Base-by-base conservation (phyloP, 2,329 filamentous ascomycete species). In the Monosporascus sp. region DNA sequence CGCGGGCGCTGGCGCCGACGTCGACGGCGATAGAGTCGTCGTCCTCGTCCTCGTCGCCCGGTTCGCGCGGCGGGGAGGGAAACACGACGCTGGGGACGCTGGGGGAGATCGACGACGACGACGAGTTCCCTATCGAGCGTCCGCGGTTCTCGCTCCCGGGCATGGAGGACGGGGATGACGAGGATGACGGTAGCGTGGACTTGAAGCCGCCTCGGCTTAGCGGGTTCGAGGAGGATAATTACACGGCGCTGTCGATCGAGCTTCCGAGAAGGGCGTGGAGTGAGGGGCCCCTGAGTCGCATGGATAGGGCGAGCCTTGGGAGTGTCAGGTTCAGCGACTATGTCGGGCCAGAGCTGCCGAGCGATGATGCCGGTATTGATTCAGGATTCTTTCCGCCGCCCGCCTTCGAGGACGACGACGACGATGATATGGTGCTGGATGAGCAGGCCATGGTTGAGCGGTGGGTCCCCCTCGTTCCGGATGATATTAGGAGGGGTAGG, bases 161-260 rank as follows among this genome's bases (percentile, higher is more conserved):
- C 14, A 46, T 46, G 22, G 66, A 82, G 24, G 76, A 76, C 31
- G 70, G 75, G 22, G 74, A 75, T 41, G 74, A 76, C 51, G 68
- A 70, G 49, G 79, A 80, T 20, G 77, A 79, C 43, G 68, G 73
- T 41, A 68, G 67, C 52, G 72, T 77, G 17, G 72, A 80, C 22
- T 61, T 83, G 52, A 72, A 74, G 40, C 80, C 80, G 8, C 83
- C 82, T 35, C 75, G 72, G 50, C 76, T 79, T 49, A 77, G 78
- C 35, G 72, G 75, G 9, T 62, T 86, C 24, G 81, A 85, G 51
- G 80, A 84, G 26, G 79, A 83, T 43, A 78, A 85, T 58, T 76
- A 76, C 56, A 86, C 83, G 0, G 66, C 78, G 41, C 76, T 79
- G 55, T 85, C 83, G 2, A 75, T 87, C 28, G 84, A 87, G 67